Base-by-base conservation (phyloP, 2,329 filamentous ascomycete species). In the Epichloe scottii region DNA sequence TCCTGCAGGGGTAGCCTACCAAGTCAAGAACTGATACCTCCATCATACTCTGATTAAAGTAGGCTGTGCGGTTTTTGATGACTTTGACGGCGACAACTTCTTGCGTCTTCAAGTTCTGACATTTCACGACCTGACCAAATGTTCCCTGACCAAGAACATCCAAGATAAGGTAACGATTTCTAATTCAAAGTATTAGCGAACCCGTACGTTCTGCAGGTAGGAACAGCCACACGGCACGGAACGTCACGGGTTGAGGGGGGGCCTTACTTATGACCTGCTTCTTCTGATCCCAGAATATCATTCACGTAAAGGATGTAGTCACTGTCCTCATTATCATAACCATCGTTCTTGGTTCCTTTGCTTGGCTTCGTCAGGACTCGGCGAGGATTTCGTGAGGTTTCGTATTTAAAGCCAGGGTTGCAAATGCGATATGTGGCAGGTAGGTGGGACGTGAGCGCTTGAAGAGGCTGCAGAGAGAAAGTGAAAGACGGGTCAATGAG, bases 21-120 rank as follows among this genome's bases (percentile, higher is more conserved):
- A 98, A 66, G 68, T 98, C 93, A 52, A 98, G 76, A 23, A 98
- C 93, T 2, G 93, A 98, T 34, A 98, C 93, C 66, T 98, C 93
- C 93, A 98, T 98, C 93, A 98, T 98, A 68, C 93, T 97, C 69
- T 98, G 93, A 65, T 98, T 98, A 74, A 98, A 98, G 68, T 98
- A 98, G 38, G 93, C 93, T 2, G 93, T 98, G 62, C 91, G 84
- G 69, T 98, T 98, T 72, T 98, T 98, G 72, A 98, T 93, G 50
- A 98, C 93, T 71, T 98, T 98, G 59, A 98, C 93, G 3, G 93
- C 93, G 43, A 98, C 93, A 39, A 98, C 93, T 69, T 98, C 93
- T 66, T 96, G 90, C 0, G 93, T 97, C 71, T 95, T 96, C 60
- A 98, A 71, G 62, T 98, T 98, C 68, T 98, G 93, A 65, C 93